Evolutionary conservation across 257 asterid genomes (phyloP).

Genomic region (Echites panduratus): DNA sequence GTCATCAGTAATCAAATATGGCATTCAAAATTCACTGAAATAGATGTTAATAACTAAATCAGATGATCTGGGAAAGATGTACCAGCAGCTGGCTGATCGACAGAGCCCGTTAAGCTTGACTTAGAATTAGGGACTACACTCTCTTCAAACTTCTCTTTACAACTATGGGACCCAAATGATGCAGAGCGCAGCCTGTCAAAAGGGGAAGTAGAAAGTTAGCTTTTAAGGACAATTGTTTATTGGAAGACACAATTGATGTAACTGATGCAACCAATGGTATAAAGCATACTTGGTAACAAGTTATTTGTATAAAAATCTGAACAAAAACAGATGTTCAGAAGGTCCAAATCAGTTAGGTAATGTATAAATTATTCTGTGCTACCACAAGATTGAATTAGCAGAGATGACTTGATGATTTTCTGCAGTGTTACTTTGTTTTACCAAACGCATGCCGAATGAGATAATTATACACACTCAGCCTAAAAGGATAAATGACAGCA

Average conservation of each 20-base stretch:
- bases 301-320: neutral
- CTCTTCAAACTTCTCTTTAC: conserved; percentile 28
- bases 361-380: neutral
- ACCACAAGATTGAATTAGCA: neutral
- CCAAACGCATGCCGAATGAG: neutral
- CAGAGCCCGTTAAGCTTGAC: conserved; percentile 10
- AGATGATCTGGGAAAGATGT: conserved; percentile 1
- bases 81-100: conserved; percentile 25
- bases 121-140: conserved; percentile 19
- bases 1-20: neutral
- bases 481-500: neutral
- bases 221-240: neutral
- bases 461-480: neutral
- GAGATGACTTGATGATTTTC: neutral
- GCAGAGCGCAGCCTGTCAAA: conserved; percentile 17
- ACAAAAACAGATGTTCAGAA: neutral
- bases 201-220: neutral
- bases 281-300: neutral
- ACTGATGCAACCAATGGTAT: neutral
- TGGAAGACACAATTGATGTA: neutral
- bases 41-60: neutral
- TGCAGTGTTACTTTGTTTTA: neutral
- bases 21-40: neutral
- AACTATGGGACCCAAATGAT: conserved; percentile 16
- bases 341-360: neutral